phyloP scores from a whole-genome alignment of 2,329 filamentous ascomycete genomes.

The Epicoccum sorghinum region DNA sequence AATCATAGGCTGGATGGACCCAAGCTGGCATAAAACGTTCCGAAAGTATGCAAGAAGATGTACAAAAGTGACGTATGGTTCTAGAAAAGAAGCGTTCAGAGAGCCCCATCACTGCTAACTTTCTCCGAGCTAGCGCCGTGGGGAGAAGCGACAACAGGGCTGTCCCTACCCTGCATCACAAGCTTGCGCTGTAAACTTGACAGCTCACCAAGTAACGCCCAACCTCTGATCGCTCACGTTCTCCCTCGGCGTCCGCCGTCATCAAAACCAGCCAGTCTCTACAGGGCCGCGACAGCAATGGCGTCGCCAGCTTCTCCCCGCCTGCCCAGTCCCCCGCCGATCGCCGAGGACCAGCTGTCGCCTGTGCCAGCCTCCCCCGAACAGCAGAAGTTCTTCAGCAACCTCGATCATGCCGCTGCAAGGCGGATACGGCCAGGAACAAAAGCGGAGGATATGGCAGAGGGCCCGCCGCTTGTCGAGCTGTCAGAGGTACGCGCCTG shows the following conservation, averaged over 20 bases:
- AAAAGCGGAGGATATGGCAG: conserved; percentile 88
- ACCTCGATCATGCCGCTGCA: conserved; percentile 74
- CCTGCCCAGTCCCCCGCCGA: conserved; percentile 90
- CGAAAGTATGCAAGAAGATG: neutral
- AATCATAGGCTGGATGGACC: neutral
- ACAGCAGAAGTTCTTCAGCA: conserved; percentile 59
- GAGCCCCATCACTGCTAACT: conserved; percentile 6
- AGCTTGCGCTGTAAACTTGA: conserved; percentile 21
- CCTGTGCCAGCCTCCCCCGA: conserved; percentile 68
- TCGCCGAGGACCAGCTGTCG: conserved; percentile 93
- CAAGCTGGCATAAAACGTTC: neutral
- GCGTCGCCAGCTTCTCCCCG: conserved; percentile 70
- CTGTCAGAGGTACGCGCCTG: conserved; percentile 73
- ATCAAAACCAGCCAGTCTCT: neutral
- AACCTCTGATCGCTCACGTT: neutral
- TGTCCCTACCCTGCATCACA: conserved; percentile 27
- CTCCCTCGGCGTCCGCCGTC: neutral
- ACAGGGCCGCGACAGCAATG: conserved; percentile 25
- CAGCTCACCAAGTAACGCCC: conserved; percentile 14
- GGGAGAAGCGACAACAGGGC: conserved; percentile 17
- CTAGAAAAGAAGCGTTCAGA: conserved; percentile 8
- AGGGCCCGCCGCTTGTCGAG: conserved; percentile 86
- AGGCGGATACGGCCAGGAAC: conserved; percentile 91
- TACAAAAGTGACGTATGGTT: conserved; percentile 12
- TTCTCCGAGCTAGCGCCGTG: conserved; percentile 13